These are phyloP conservation scores for Grifola frondosa DNA, from an alignment of 1,284 basidiomycete species.

Conservation along the genomic window DNA sequence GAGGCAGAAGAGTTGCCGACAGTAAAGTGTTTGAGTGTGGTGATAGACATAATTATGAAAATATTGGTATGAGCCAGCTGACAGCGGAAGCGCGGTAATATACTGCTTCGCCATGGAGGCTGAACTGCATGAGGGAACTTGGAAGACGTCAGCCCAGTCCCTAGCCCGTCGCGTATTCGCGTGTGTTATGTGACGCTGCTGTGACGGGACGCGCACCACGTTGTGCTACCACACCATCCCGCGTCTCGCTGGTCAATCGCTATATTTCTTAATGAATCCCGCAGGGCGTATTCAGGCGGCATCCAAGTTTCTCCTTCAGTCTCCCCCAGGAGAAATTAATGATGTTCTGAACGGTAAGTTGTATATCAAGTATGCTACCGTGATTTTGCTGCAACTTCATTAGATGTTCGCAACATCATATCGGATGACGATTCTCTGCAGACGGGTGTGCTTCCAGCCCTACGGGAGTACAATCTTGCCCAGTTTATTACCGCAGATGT, in stretches of 20 bases:
- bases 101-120: too few relatives aligned
- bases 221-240: too few relatives aligned
- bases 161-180: too few relatives aligned
- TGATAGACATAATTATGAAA: too few relatives aligned
- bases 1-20: too few relatives aligned
- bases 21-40: too few relatives aligned
- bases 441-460: conserved; percentile 70
- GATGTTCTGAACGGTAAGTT: conserved; percentile 84
- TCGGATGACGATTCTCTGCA: conserved; percentile 82
- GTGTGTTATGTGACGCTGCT: too few relatives aligned
- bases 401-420: conserved; percentile 88
- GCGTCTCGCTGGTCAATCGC: neutral
- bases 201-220: too few relatives aligned
- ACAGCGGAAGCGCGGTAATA: too few relatives aligned
- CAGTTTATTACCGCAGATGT: conserved; percentile 87
- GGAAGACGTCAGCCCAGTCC: too few relatives aligned
- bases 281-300: conserved; percentile 69
- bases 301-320: conserved; percentile 79
- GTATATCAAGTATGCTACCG: conserved; percentile 8
- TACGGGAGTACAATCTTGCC: conserved; percentile 80
- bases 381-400: conserved; percentile 10
- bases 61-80: too few relatives aligned
- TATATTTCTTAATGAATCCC: conserved; percentile 45
- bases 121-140: too few relatives aligned
- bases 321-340: conserved; percentile 94